Evolutionary conservation across 1,284 basidiomycete species (phyloP), one percentile per base, ranked within the genome.

Genomic region (Ganoderma meredithae): DNA sequence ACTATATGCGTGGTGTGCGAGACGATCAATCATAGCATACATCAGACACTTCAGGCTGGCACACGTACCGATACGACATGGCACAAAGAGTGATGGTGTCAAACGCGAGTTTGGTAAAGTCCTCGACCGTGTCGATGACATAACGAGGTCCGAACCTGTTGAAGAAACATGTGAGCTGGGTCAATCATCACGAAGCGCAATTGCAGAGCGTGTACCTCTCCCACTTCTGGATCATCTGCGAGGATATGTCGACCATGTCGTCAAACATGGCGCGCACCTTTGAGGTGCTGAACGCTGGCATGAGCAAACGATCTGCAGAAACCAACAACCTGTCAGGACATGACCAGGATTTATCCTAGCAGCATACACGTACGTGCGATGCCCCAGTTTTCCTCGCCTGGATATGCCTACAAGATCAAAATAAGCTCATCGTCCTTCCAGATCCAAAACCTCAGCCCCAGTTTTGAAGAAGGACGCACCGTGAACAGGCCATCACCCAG

Each of bases 271-370:
- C 80, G 53, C 79, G 81, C 68, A 87, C 82, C 2, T 81, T 79
- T 12, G 81, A 73, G 0, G 83, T 82, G 33, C 84, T 83, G 75
- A 88, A 88, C 2, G 84, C 83, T 13, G 86, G 86, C 78, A 86
- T 83, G 22, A 88, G 81, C 49, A 88, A 78, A 41, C 85, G 84
- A 76, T 88, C 85, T 82, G 73, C 19, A 12, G 15, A 31, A 52
- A 39, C 33, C 36, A 17, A 17, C 25, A 33, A 19, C 7, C 22
- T 31, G 15, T 47, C 61, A 43, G 49, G 19, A 47, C 44, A 10
- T 10, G 47, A n/a, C 10, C 22, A 9, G 12, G 4, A 3, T 25
- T 25, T 3, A 9, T 49, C 19, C 8, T 49, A 1, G 22, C 4
- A 49, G 47, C 56, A 22, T 13, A 19, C 13, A 75, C 83, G 63